Percentiles rank a stretch among this genome's conserved stretches.
Conservation (phyloP, 1,139 yeast genomes). For the Yamadazyma buinensis region DNA sequence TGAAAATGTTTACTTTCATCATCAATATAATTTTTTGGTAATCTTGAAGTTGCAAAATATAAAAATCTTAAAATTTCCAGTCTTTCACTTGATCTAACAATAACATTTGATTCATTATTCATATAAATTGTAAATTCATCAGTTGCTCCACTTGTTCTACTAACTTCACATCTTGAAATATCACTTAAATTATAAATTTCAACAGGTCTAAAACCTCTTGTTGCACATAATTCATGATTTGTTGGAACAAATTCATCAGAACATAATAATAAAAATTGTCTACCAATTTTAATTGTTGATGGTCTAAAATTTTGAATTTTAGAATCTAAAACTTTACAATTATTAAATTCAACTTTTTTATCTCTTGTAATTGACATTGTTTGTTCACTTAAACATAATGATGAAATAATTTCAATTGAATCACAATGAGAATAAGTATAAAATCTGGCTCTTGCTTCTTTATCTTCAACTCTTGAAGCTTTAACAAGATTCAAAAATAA, state of each 20-base stretch:
- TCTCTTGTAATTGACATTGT: conserved; percentile 43
- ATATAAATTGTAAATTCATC: conserved; percentile 58
- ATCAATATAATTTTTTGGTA: conserved; percentile 28
- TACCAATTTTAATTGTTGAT: conserved; percentile 65
- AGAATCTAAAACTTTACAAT: conserved; percentile 50
- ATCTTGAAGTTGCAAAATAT: conserved; percentile 59
- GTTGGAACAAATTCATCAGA: conserved; percentile 26
- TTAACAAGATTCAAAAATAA: conserved; percentile 12
- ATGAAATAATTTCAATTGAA: conserved; percentile 43
- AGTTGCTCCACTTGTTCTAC: conserved; percentile 41
- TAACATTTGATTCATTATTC: conserved; percentile 39
- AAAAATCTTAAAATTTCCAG: conserved; percentile 66
- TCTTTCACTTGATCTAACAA: conserved; percentile 56
- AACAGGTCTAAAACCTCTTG: conserved; percentile 42
- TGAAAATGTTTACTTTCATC: conserved; percentile 16
- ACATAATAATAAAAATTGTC: conserved; percentile 61
- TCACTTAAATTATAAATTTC: conserved; percentile 51
- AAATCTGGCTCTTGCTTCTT: conserved; percentile 20
- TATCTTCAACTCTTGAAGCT: conserved; percentile 12
- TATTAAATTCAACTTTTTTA: conserved; percentile 57
- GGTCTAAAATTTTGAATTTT: conserved; percentile 31
- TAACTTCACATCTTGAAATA: conserved; percentile 49
- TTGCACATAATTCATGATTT: conserved; percentile 19
- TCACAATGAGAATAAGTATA: conserved; percentile 45
- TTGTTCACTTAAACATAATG: conserved; percentile 45